Evolutionary conservation across 306 rosid genomes (phyloP).

Genomic region (Casuarina cunninghamiana): DNA sequence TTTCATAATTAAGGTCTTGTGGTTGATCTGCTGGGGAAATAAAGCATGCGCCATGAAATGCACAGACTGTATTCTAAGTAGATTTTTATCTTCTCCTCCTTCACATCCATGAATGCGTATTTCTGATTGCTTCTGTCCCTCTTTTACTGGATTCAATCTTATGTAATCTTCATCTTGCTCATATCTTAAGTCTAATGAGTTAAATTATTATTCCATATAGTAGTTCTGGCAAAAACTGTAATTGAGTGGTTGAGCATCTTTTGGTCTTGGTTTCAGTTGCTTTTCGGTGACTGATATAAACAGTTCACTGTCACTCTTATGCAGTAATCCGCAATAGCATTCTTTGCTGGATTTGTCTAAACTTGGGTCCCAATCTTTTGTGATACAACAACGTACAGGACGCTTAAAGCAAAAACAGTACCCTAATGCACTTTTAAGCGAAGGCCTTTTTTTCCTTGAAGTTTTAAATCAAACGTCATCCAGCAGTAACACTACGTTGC

Average conservation of each 20-base stretch:
- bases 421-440: background rate
- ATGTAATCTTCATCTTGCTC: background rate
- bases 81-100: too few species aligned
- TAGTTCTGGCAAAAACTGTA: background rate
- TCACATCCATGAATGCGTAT: too few species aligned
- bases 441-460: background rate
- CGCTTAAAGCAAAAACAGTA: background rate
- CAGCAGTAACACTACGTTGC: background rate
- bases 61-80: too few species aligned
- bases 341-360: conserved; percentile 2
- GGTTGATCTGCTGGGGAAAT: background rate
- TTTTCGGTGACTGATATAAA: background rate
- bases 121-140: too few species aligned
- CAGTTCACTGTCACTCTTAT: background rate
- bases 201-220: background rate
- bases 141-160: too few species aligned
- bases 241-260: background rate
- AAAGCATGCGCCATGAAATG: too few species aligned
- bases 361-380: conserved; percentile 1
- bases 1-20: background rate
- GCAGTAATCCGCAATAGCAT: background rate
- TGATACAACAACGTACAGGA: background rate
- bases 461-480: background rate
- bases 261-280: background rate
- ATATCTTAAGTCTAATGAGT: background rate